Evolutionary conservation across 2,329 filamentous ascomycete genomes (phyloP).

Genomic region (Coniochaeta prunicola): DNA sequence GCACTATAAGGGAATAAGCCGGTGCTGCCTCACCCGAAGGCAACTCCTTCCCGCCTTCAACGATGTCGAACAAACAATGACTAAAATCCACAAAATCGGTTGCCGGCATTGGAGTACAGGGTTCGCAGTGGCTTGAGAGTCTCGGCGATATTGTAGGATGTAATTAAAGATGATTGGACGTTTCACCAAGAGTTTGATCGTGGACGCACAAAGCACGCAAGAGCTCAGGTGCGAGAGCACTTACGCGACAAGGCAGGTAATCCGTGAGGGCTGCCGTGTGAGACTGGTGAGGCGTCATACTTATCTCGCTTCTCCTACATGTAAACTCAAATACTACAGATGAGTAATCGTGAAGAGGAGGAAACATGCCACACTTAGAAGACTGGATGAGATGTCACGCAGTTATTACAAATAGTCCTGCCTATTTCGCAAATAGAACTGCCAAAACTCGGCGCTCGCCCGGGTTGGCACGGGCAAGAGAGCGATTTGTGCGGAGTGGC

Average conservation of each 20-base stretch:
- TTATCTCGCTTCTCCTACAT: too few relatives aligned
- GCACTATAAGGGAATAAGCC: neutral
- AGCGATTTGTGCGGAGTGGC: slow-evolving; percentile 1
- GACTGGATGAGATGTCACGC: neutral
- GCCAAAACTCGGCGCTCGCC: neutral
- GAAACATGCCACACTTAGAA: neutral
- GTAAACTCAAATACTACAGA: too few relatives aligned
- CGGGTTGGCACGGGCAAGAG: neutral
- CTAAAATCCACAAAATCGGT: neutral
- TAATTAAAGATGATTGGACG: neutral
- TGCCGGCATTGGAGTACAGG: neutral
- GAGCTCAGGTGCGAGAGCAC: neutral
- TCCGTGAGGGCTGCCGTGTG: too few relatives aligned
- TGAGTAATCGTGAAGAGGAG: neutral
- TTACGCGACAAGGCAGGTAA: neutral
- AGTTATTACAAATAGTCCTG: neutral
- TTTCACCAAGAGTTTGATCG: neutral
- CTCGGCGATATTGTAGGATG: neutral
- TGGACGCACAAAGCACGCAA: neutral
- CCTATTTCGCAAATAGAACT: neutral
- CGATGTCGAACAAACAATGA: neutral
- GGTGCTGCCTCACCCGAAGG: too few relatives aligned
- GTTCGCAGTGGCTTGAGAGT: neutral
- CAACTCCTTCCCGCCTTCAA: neutral
- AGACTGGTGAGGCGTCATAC: too few relatives aligned